These are phyloP conservation scores for Chlorella sp. DNA, from an alignment of 139 green algal genomes.

Conservation along the genomic window DNA sequence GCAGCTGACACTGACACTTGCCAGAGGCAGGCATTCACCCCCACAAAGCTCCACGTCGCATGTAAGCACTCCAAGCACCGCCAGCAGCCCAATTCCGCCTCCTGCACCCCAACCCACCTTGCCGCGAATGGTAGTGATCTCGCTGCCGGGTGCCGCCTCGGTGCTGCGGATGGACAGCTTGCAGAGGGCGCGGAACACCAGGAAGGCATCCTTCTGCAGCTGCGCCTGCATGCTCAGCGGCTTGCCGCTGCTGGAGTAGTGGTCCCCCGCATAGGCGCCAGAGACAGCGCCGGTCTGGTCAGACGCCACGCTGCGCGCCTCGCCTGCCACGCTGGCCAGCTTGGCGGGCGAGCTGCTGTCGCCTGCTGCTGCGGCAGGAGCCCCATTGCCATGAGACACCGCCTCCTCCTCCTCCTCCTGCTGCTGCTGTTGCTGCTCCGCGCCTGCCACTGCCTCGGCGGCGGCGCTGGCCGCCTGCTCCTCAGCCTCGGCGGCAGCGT, in stretches of 20 bases:
- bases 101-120: slow-evolving; percentile 52
- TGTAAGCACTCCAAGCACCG: background rate
- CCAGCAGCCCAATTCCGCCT: background rate
- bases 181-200: slow-evolving; percentile 98
- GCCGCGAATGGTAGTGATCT: slow-evolving; percentile 75
- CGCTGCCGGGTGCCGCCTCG: slow-evolving; percentile 59
- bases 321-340: background rate
- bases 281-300: background rate
- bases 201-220: slow-evolving; percentile 92
- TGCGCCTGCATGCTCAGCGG: slow-evolving; percentile 38
- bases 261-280: background rate
- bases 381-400: background rate
- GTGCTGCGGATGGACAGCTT: slow-evolving; percentile 92
- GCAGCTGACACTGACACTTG: too few relatives aligned
- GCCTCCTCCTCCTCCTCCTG: background rate
- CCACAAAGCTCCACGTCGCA: background rate
- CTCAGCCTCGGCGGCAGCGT: background rate
- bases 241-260: slow-evolving; percentile 4
- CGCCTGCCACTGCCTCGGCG: background rate
- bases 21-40: too few relatives aligned
- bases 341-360: background rate
- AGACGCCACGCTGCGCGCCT: background rate
- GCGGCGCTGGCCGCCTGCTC: background rate
- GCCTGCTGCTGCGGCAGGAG: background rate
- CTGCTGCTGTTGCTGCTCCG: background rate